Percentiles rank a stretch among this genome's conserved stretches.
These are phyloP conservation scores for Debaryomyces nepalensis DNA, from an alignment of 1,139 yeast species.

Conservation along the genomic window DNA sequence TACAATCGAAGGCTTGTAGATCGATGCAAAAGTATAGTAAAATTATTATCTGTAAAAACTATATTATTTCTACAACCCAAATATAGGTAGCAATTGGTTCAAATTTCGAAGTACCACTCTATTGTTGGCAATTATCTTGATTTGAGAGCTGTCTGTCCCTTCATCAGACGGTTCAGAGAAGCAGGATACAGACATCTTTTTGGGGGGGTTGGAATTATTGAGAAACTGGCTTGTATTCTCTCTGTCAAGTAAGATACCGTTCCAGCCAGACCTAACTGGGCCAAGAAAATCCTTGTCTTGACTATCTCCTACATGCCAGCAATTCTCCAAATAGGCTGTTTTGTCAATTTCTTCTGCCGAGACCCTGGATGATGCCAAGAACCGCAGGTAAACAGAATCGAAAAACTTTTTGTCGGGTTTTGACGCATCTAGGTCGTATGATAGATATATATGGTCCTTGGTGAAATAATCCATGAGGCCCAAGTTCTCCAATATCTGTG, in stretches of 20 bases:
- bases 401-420: constrained; percentile 60
- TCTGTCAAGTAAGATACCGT: constrained; percentile 59
- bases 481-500: constrained; percentile 48
- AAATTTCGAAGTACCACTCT: constrained; percentile 38
- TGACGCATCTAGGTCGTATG: constrained; percentile 56
- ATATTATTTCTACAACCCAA: constrained; percentile 5
- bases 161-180: constrained; percentile 8
- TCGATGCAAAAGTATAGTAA: too few species aligned
- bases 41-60: too few species aligned
- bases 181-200: background rate
- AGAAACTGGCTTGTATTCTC: constrained; percentile 28
- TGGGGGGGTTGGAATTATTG: constrained; percentile 6
- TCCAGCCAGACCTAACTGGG: constrained; percentile 61
- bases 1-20: too few species aligned
- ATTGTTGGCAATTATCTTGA: constrained; percentile 39
- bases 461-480: constrained; percentile 46
- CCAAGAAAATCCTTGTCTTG: constrained; percentile 57
- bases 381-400: constrained; percentile 35
- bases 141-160: constrained; percentile 13
- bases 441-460: constrained; percentile 44
- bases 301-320: constrained; percentile 75
- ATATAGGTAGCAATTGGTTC: constrained; percentile 24
- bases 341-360: constrained; percentile 12
- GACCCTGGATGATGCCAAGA: background rate
- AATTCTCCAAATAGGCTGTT: constrained; percentile 25